Evolutionary conservation across 306 rosid species (phyloP).

Genomic region (Trichosanthes truncata): DNA sequence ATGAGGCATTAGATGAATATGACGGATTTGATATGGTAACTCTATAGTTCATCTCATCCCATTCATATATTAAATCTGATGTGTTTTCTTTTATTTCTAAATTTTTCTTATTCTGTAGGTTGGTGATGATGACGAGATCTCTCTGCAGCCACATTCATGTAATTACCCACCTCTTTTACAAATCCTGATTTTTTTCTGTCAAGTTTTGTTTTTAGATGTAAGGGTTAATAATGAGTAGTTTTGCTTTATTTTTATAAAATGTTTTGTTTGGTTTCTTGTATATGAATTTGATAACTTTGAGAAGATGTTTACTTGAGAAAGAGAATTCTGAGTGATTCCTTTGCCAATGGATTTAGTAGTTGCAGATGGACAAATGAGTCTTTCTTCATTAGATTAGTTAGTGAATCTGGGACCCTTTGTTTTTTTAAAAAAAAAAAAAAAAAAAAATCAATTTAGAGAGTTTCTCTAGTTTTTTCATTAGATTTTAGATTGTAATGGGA

Average conservation of each 20-base stretch:
- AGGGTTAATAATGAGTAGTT: too few species aligned
- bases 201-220: conserved; percentile 3
- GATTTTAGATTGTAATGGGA: too few species aligned
- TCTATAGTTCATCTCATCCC: conserved; percentile 3
- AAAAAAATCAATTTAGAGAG: not conserved
- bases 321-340: not conserved
- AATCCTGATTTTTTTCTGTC: not conserved
- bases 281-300: not conserved
- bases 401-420: not conserved
- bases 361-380: not conserved
- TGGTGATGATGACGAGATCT: conserved; percentile 45
- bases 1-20: conserved; percentile 41
- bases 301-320: not conserved
- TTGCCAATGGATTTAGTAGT: not conserved
- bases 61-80: conserved; percentile 5
- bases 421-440: too few species aligned
- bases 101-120: conserved; percentile 36
- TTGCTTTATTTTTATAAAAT: not conserved
- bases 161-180: conserved; percentile 24
- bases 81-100: not conserved
- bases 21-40: conserved; percentile 47
- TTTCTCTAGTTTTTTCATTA: not conserved
- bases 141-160: conserved; percentile 52
- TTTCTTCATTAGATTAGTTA: too few species aligned
- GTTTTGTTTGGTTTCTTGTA: not conserved